Evolutionary conservation across 768 basidiomycete species (phyloP).

Genomic region (Leucocoprinus birnbaumii): DNA sequence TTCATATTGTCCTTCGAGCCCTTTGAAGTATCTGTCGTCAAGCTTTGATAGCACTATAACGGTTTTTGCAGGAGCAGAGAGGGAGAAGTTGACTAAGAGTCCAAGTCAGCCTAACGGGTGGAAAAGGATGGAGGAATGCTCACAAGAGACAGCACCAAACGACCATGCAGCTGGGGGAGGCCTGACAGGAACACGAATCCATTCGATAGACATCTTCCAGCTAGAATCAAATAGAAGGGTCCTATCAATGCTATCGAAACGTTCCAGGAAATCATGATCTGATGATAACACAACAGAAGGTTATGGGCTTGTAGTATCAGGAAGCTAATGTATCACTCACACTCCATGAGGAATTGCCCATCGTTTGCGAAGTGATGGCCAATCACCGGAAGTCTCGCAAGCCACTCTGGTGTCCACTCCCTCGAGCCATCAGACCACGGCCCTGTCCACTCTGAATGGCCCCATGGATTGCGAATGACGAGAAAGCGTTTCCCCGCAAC

Average conservation of each 20-base stretch:
- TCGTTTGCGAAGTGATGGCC: slow-evolving; percentile 37
- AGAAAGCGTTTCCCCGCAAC: slow-evolving; percentile 39
- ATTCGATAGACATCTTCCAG: slow-evolving; percentile 41
- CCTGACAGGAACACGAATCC: slow-evolving; percentile 33
- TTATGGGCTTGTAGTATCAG: no score
- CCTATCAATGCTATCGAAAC: no score
- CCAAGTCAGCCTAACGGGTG: no score
- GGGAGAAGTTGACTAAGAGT: no score
- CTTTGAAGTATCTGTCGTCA: slow-evolving; percentile 23
- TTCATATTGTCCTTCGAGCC: slow-evolving; percentile 30
- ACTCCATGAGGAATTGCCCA: slow-evolving; percentile 40
- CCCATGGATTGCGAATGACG: slow-evolving; percentile 46
- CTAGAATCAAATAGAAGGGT: slow-evolving; percentile 36
- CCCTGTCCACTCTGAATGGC: slow-evolving; percentile 38
- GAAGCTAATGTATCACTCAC: no score
- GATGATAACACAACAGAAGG: no score
- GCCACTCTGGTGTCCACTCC: slow-evolving; percentile 43
- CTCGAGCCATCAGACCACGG: slow-evolving; percentile 42
- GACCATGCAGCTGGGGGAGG: slow-evolving; percentile 37
- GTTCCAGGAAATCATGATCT: no score
- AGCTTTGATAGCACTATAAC: slow-evolving; percentile 31
- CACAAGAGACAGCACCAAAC: slow-evolving; percentile 14
- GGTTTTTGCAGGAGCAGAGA: slow-evolving; percentile 11
- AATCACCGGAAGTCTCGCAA: slow-evolving; percentile 29
- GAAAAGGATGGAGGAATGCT: no score